Conservation (phyloP, 1,139 yeast species). For the Debaryomyces fabryi region DNA sequence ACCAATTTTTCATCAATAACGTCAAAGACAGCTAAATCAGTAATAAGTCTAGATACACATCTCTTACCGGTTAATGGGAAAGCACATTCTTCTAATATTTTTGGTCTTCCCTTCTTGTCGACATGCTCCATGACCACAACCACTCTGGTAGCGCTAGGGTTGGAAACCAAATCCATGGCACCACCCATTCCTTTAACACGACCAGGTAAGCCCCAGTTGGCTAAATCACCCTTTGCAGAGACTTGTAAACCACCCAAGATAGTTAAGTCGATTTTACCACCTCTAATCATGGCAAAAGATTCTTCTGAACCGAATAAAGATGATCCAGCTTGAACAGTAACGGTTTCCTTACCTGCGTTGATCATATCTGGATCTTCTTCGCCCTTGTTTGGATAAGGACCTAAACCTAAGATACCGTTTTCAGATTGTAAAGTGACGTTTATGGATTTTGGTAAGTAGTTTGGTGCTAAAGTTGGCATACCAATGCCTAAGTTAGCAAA, state of each 20-base stretch:
- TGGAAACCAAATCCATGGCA: conserved; percentile 57
- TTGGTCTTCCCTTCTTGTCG: conserved; percentile 49
- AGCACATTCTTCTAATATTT: conserved; percentile 44
- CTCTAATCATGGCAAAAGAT: conserved; percentile 52
- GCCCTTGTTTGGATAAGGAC: conserved; percentile 48
- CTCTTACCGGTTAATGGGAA: conserved; percentile 51
- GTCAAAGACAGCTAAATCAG: conserved; percentile 54
- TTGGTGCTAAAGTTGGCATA: conserved; percentile 52
- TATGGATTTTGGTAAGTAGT: conserved; percentile 38
- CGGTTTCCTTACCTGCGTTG: conserved; percentile 57
- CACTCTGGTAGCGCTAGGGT: conserved; percentile 48
- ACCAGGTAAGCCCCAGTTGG: conserved; percentile 57
- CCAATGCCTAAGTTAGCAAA: conserved; percentile 54
- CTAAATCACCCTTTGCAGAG: conserved; percentile 49
- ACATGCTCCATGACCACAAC: conserved; percentile 53
- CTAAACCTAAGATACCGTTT: conserved; percentile 53
- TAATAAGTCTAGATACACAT: conserved; percentile 49
- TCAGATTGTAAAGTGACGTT: conserved; percentile 49
- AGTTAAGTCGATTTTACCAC: conserved; percentile 48
- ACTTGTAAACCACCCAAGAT: conserved; percentile 55
- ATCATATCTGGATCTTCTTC: conserved; percentile 51
- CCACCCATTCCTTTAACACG: conserved; percentile 58
- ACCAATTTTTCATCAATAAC: conserved; percentile 37
- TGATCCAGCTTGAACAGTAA: conserved; percentile 47
- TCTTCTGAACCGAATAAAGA: conserved; percentile 54